Evolutionary conservation across 305 asterid genomes (phyloP), one percentile per base, ranked within the genome.

Genomic region (Stenogyne calaminthoides): DNA sequence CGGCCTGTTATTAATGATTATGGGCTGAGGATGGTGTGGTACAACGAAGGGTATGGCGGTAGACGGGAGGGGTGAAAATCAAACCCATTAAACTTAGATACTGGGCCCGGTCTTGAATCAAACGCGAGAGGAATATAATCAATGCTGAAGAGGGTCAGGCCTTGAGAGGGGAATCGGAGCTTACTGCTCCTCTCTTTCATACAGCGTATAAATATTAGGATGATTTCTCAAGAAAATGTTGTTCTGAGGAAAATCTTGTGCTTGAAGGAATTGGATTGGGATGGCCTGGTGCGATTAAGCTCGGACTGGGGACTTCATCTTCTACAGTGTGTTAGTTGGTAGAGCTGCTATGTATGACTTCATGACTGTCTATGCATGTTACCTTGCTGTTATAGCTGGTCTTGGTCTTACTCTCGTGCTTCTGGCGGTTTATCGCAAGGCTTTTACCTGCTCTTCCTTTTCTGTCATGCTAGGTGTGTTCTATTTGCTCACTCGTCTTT

Each of bases 321-420:
- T 95, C 77, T 95, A 95, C 85, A 92, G 99, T 19, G 98, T 95
- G 15, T 80, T 95, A 64, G 98, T 92, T 34, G 97, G 93, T 29
- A 83, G 98, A 79, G 98, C 98, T 74, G 97, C 98, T 14, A 92
- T 92, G 97, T 95, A 92, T 49, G 99, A 95, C 73, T 89, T 86
- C 82, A 95, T 89, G 97, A 88, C 99, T 0, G 97, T 92, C 56
- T 95, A 95, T 76, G 99, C 99, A 0, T 90, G 99, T 79, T 95
- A 91, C 81, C 97, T 93, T 75, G 96, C 98, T 6, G 85, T 95
- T 75, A 77, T 95, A 66, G 97, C 98, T 59, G 99, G 99, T 80
- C 95, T 95, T 44, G 98, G 98, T 76, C 46, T 92, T 64, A 90
- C 99, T 64, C 82, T 95, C 73, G 69, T 89, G 80, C 96, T 95